A percentile compares a stretch with the other conserved stretches of the same genome.
Evolutionary conservation across 2,329 filamentous ascomycete species (phyloP).

Genomic region (Pseudogymnoascus destructans): DNA sequence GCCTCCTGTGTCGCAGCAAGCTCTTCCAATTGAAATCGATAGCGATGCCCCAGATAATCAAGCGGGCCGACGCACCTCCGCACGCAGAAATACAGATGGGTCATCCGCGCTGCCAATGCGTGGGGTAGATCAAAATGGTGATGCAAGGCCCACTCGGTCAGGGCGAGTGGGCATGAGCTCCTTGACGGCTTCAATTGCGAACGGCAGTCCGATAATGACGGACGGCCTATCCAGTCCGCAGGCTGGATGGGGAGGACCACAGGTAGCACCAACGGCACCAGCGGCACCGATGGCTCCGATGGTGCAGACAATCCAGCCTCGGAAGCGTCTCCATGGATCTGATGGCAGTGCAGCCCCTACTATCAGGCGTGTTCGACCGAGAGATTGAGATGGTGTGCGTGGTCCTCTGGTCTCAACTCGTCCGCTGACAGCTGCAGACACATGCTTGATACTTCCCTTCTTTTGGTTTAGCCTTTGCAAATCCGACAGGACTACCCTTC

Average conservation of each 20-base stretch:
- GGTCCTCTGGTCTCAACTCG: neutral
- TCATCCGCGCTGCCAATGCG: neutral
- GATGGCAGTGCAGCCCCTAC: neutral
- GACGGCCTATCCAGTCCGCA: neutral
- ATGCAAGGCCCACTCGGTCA: neutral
- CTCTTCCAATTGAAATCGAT: neutral
- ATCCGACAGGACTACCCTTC: no score
- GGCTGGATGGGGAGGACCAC: no score
- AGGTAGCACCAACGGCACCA: neutral
- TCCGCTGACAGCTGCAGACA: neutral
- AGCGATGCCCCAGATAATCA: neutral
- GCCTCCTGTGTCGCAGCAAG: neutral
- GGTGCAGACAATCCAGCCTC: neutral
- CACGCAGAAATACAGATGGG: neutral
- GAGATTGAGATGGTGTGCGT: neutral
- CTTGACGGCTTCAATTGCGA: neutral
- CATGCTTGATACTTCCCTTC: neutral
- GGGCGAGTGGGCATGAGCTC: neutral
- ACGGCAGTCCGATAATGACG: neutral
- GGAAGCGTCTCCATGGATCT: constrained; percentile 4
- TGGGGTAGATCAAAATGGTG: neutral
- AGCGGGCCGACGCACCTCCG: neutral
- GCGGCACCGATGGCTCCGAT: neutral
- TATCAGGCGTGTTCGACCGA: neutral
- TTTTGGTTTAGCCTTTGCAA: neutral